Percentiles rank a stretch among this genome's conserved stretches.
These are phyloP conservation scores for Linanthus parryae DNA, from an alignment of 148 eudicot species.

Conservation along the genomic window DNA sequence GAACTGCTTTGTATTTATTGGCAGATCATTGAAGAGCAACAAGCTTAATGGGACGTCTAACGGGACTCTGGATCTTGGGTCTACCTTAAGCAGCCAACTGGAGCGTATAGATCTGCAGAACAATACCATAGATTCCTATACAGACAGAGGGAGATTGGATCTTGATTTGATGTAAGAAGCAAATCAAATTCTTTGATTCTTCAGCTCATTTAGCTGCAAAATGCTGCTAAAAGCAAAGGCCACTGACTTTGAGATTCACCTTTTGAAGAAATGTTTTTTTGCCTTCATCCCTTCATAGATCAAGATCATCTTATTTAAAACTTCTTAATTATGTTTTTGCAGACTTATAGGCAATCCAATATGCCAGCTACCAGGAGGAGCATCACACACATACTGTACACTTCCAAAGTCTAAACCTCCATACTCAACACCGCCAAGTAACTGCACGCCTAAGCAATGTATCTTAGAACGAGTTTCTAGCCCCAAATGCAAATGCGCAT, in stretches of 20 bases:
- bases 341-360: slow-evolving; percentile 58
- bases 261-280: too few relatives aligned
- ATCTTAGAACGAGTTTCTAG: slow-evolving; percentile 38
- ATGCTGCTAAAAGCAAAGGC: too few relatives aligned
- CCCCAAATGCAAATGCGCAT: slow-evolving; percentile 72
- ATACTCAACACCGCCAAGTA: slow-evolving; percentile 36
- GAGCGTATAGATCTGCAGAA: slow-evolving; percentile 48
- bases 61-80: slow-evolving; percentile 52
- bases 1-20: slow-evolving; percentile 10
- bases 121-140: slow-evolving; percentile 37
- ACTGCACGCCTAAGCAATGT: slow-evolving; percentile 37
- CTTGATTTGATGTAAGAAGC: slow-evolving; percentile 32
- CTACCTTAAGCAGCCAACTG: slow-evolving; percentile 40
- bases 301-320: neutral
- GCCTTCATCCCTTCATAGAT: too few relatives aligned
- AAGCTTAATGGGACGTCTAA: too few relatives aligned
- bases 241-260: too few relatives aligned
- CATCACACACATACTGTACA: slow-evolving; percentile 30
- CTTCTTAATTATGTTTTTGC: slow-evolving; percentile 3
- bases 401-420: slow-evolving; percentile 16
- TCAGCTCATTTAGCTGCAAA: too few relatives aligned
- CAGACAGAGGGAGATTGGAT: slow-evolving; percentile 11
- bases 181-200: too few relatives aligned
- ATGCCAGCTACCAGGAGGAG: slow-evolving; percentile 22
- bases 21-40: slow-evolving; percentile 43